phyloP scores from a whole-genome alignment of 768 basidiomycete genomes.

The Mycena indigotica region DNA sequence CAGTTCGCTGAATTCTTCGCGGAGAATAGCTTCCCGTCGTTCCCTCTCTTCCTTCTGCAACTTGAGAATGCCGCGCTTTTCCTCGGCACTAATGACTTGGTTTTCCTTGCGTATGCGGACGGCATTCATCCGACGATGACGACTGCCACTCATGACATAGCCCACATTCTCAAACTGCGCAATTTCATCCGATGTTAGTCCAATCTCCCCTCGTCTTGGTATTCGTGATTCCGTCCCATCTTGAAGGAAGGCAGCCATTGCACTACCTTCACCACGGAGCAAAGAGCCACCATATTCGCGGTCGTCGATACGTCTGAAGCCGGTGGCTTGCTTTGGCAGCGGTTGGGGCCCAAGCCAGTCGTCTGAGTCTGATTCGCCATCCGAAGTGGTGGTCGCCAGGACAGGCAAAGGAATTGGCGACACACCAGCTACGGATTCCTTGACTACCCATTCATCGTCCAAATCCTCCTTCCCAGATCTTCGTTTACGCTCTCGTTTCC shows the following conservation, averaged over 20 bases:
- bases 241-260: conserved; percentile 95
- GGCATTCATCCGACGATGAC: conserved; percentile 97
- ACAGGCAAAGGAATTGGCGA: conserved; percentile 23
- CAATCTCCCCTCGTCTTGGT: conserved; percentile 98
- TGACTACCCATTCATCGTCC: conserved; percentile 73
- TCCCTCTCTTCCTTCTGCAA: conserved; percentile 92
- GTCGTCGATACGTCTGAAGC: conserved; percentile 67
- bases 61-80: conserved; percentile 95
- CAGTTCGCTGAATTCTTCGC: conserved; percentile 88
- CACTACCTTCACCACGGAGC: conserved; percentile 92
- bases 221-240: conserved; percentile 86
- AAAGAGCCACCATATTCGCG: conserved; percentile 88
- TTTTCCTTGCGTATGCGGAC: conserved; percentile 99
- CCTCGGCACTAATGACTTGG: conserved; percentile 98
- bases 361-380: conserved; percentile 58
- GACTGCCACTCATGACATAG: conserved; percentile 96
- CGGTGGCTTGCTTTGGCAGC: conserved; percentile 36
- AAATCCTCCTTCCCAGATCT: conserved; percentile 48
- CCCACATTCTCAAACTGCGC: conserved; percentile 85
- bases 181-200: conserved; percentile 85
- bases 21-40: conserved; percentile 84
- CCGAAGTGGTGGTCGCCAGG: conserved; percentile 42
- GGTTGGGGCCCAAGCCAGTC: conserved; percentile 72
- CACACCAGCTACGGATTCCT: conserved; percentile 36
- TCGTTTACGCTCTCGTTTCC: conserved; percentile 58